phyloP scores from a whole-genome alignment of 2,329 filamentous ascomycete genomes.

The Sclerotinia trifoliorum region DNA sequence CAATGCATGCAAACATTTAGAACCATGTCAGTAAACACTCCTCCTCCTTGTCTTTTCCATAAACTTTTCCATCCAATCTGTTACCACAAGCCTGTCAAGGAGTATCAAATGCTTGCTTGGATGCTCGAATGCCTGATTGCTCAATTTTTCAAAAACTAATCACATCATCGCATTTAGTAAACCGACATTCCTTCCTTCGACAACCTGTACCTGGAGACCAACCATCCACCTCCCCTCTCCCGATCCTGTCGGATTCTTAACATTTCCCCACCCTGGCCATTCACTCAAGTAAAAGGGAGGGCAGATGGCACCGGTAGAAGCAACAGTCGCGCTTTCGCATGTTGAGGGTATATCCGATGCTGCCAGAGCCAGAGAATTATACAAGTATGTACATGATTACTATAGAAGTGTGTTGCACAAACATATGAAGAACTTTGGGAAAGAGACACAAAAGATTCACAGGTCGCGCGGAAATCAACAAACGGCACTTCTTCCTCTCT shows the following conservation, averaged over 20 bases:
- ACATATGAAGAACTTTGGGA: not conserved
- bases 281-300: not conserved
- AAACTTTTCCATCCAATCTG: not conserved
- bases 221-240: not conserved
- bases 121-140: too few species aligned
- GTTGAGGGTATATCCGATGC: conserved; percentile 37
- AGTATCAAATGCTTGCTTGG: not conserved
- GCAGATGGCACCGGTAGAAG: conserved; percentile 34
- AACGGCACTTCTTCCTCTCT: not conserved
- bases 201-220: not conserved
- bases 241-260: not conserved
- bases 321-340: conserved; percentile 34
- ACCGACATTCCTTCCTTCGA: not conserved
- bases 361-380: conserved; percentile 39
- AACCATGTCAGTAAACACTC: not conserved
- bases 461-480: not conserved
- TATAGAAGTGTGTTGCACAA: not conserved
- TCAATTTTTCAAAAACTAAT: not conserved
- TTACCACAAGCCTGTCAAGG: not conserved
- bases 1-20: not conserved
- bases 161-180: not conserved
- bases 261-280: not conserved
- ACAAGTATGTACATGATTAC: conserved; percentile 35
- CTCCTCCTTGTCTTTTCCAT: not conserved
- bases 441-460: not conserved